Percentiles rank a stretch among this genome's conserved stretches.
Conservation (phyloP, 164 flowering plant genomes). For the Umbellularia californica region DNA sequence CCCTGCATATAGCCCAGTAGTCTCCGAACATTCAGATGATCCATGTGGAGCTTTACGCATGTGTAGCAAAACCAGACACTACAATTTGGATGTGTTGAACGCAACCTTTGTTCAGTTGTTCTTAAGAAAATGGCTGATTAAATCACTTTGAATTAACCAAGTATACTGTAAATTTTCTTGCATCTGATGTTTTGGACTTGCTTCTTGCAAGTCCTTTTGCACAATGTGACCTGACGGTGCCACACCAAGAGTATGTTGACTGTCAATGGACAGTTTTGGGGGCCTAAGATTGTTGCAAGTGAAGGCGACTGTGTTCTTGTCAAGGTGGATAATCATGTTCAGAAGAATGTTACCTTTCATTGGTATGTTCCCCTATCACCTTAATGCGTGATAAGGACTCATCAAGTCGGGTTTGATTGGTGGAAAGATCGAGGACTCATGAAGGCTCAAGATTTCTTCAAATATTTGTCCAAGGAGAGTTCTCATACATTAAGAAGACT, state of each 20-base stretch:
- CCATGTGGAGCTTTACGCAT: not conserved
- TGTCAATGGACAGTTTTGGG: conserved; percentile 58
- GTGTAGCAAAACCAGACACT: conserved; percentile 29
- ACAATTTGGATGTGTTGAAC: conserved; percentile 26
- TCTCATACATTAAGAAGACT: no score
- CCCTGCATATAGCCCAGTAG: no score
- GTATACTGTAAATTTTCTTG: not conserved
- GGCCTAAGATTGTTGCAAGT: conserved; percentile 49
- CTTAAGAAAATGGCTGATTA: not conserved
- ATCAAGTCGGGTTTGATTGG: no score
- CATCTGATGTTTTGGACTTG: not conserved
- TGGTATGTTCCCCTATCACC: conserved; percentile 26
- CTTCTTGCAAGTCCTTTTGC: conserved; percentile 41
- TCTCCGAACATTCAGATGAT: not conserved
- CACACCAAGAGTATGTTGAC: conserved; percentile 56
- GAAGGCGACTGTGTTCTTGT: conserved; percentile 59
- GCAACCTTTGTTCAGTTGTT: not conserved
- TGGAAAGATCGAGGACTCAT: no score
- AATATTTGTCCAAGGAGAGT: no score
- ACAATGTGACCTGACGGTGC: conserved; percentile 55
- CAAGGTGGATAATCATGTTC: conserved; percentile 53
- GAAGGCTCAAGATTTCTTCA: no score
- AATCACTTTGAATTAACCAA: not conserved
- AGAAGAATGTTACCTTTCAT: conserved; percentile 43
- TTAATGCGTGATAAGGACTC: not conserved